Conservation (phyloP, 1,139 yeast species). For the Arxiozyma telluris region DNA sequence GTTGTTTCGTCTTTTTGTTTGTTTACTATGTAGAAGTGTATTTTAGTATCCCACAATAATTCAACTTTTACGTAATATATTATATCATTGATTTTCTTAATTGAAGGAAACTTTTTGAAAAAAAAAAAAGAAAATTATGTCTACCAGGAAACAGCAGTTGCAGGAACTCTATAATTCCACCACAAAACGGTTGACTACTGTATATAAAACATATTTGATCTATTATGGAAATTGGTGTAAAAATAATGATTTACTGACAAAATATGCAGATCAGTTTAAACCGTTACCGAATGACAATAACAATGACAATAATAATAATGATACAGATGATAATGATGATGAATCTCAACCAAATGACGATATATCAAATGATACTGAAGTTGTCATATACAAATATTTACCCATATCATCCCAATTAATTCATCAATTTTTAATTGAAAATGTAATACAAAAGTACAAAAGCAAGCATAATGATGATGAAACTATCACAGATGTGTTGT, state of each 20-base stretch:
- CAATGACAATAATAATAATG: no score
- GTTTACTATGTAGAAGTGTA: no score
- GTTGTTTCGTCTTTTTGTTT: no score
- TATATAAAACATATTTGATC: conserved; percentile 23
- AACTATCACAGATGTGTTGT: neutral
- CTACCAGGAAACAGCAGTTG: neutral
- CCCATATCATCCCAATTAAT: conserved; percentile 18
- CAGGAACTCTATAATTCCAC: conserved; percentile 16
- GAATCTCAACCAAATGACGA: neutral
- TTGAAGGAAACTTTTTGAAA: neutral
- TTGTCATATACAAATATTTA: conserved; percentile 11
- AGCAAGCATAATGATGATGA: neutral
- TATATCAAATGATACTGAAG: conserved; percentile 3
- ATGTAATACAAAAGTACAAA: neutral
- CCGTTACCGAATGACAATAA: neutral
- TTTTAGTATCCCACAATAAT: no score
- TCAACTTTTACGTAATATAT: no score
- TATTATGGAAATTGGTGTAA: conserved; percentile 24
- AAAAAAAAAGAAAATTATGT: no score
- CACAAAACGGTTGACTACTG: conserved; percentile 22
- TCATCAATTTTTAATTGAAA: conserved; percentile 23
- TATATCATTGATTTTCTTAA: no score
- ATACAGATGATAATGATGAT: no score
- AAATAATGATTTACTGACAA: conserved; percentile 6
- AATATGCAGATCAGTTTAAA: neutral